These are phyloP conservation scores for Vigna trinervia DNA, from an alignment of 306 rosid genomes.

Conservation along the genomic window DNA sequence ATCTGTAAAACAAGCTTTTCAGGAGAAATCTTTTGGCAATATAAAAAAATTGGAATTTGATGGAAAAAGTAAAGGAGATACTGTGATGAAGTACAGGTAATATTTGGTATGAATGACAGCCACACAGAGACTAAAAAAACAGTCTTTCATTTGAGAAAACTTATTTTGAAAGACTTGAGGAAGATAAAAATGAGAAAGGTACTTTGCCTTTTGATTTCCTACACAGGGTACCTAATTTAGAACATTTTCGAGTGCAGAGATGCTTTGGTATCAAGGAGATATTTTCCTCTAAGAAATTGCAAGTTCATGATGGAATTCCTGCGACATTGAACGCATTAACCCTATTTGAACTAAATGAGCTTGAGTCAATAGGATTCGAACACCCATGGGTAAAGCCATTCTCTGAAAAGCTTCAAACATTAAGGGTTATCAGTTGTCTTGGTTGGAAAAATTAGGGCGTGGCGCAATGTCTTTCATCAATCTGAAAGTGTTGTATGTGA, in stretches of 20 bases:
- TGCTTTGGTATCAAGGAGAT: not conserved
- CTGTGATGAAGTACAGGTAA: not conserved
- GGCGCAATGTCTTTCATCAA: not conserved
- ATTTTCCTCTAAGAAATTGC: not conserved
- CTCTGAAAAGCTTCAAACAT: not conserved
- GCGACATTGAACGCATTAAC: not conserved
- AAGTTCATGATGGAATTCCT: not conserved
- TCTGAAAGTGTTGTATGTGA: not conserved
- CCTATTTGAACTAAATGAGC: not conserved
- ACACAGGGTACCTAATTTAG: not conserved
- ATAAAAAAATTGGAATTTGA: not conserved
- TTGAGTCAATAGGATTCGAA: conserved; percentile 9
- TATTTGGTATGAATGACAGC: not conserved
- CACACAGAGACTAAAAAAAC: not conserved
- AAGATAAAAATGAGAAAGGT: too few species aligned
- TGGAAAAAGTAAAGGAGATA: not conserved
- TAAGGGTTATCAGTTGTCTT: fast-evolving
- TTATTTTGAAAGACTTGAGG: not conserved
- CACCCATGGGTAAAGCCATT: conserved; percentile 12
- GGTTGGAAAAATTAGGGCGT: not conserved
- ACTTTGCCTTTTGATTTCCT: too few species aligned
- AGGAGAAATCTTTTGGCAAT: not conserved
- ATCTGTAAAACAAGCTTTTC: not conserved
- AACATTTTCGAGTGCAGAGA: not conserved
- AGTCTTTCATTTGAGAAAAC: not conserved